Base-by-base conservation (phyloP, 768 basidiomycete species). In the Boletus sp. region DNA sequence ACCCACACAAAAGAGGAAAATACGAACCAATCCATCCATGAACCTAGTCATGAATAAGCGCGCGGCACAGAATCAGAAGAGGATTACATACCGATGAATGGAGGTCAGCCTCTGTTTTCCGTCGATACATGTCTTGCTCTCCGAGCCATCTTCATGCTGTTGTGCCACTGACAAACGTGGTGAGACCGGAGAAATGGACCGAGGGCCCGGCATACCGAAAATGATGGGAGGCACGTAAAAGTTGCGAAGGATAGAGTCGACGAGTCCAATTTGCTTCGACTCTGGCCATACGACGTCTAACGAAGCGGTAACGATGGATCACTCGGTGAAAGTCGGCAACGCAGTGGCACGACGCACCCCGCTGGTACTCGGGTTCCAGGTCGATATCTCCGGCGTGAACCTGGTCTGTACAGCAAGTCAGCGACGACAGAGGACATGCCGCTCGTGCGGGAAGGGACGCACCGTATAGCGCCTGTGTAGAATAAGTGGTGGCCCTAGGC, bases 41-140 rank as follows among this genome's bases (percentile, higher is more conserved):
- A 90, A 90, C 50, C 83, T 87, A 59, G 9, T 40, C 39, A 20
- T 15, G 33, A 39, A 33, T 55, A 29, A 64, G 54, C 54, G 49
- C 42, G 2, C 36, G 1, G 14, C 24, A 10, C 24, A 7, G 1
- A n/a, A 32, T 0, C 7, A 42, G 39, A 37, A 9, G n/a, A 12
- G 30, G 35, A 15, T 5, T 14, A 71, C 83, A 15, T 61, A 87
- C 88, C 80, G 75, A 46, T 84, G 77, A 47, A 93, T 86, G 0
- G 88, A 90, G 0, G 89, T 91, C 47, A 91, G 68, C 28, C 91
- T 75, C 67, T 93, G 91, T 65, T 93, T 93, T 17, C 91, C 91
- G 63, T 91, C 89, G 8, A 89, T 88, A 63, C 87, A 89, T 1
- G 82, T 83, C 62, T 82, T 83, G 4, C 73, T 77, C 64, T 89